These are phyloP conservation scores for Pseudopyricularia cyperi DNA, from an alignment of 2,329 filamentous ascomycete species.

Conservation along the genomic window DNA sequence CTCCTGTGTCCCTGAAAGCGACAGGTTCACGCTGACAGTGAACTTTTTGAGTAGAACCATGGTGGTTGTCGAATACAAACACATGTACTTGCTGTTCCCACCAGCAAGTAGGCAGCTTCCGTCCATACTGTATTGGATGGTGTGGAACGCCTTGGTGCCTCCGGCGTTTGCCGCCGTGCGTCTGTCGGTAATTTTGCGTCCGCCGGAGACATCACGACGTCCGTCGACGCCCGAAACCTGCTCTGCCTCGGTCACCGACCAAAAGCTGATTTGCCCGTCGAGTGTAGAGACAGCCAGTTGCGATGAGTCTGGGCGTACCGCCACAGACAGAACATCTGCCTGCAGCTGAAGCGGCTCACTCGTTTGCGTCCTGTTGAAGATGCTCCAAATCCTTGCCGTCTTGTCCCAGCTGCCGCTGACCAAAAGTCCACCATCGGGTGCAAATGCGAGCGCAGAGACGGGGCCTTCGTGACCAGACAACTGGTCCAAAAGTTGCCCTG, in stretches of 20 bases:
- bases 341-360: constrained; percentile 89
- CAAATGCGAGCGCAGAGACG: constrained; percentile 76
- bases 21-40: constrained; percentile 92
- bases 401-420: constrained; percentile 95
- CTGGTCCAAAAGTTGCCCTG: constrained; percentile 83
- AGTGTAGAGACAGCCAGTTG: constrained; percentile 87
- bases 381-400: constrained; percentile 90
- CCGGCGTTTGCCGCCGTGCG: constrained; percentile 82
- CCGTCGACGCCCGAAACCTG: constrained; percentile 82
- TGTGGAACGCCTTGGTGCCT: constrained; percentile 81
- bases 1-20: constrained; percentile 88
- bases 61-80: constrained; percentile 86
- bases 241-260: constrained; percentile 77
- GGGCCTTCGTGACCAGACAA: constrained; percentile 89
- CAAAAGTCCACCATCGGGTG: constrained; percentile 70
- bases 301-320: constrained; percentile 78
- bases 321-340: constrained; percentile 77
- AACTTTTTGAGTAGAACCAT: constrained; percentile 90
- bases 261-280: constrained; percentile 90
- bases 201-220: constrained; percentile 82
- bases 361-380: constrained; percentile 87
- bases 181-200: constrained; percentile 76
- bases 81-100: constrained; percentile 98
- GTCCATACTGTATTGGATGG: constrained; percentile 83
- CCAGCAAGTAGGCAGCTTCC: constrained; percentile 81